A percentile compares a stretch with the other conserved stretches of the same genome.
Evolutionary conservation across 106 monocot species (phyloP).

Genomic region (Platanthera guangdongensis): DNA sequence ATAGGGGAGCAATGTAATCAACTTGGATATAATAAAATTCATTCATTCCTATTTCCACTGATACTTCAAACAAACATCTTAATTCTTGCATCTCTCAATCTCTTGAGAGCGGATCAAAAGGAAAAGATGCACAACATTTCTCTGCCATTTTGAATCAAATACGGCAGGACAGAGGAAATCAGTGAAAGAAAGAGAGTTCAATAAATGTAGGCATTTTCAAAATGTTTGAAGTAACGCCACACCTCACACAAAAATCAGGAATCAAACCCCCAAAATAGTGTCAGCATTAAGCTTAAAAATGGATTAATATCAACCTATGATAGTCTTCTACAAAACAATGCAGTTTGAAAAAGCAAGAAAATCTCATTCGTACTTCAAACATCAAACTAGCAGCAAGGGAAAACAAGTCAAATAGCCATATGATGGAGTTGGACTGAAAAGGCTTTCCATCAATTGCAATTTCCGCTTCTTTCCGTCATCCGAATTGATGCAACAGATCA

Average conservation of each 20-base stretch:
- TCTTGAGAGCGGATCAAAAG: too few species aligned
- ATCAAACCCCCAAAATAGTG: background rate
- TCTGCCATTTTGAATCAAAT: too few species aligned
- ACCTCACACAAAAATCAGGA: background rate
- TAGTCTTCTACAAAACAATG: background rate
- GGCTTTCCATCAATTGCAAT: conserved; percentile 53
- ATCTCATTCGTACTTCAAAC: background rate
- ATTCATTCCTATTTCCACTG: too few species aligned
- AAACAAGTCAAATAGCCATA: conserved; percentile 27
- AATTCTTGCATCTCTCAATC: too few species aligned
- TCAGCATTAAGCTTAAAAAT: background rate
- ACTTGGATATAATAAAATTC: too few species aligned
- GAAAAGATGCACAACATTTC: too few species aligned
- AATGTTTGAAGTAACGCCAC: background rate
- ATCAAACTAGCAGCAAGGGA: background rate
- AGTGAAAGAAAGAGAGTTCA: background rate
- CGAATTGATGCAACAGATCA: conserved; percentile 55
- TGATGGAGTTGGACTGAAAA: conserved; percentile 46
- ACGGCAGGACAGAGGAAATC: too few species aligned
- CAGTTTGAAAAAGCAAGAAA: background rate
- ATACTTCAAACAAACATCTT: too few species aligned
- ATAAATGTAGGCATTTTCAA: background rate
- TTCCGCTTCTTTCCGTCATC: conserved; percentile 61
- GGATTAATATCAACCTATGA: background rate
- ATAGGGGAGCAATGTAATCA: too few species aligned